phyloP scores from a whole-genome alignment of 352 stramenopile species.

The Discostella stelligera region DNA sequence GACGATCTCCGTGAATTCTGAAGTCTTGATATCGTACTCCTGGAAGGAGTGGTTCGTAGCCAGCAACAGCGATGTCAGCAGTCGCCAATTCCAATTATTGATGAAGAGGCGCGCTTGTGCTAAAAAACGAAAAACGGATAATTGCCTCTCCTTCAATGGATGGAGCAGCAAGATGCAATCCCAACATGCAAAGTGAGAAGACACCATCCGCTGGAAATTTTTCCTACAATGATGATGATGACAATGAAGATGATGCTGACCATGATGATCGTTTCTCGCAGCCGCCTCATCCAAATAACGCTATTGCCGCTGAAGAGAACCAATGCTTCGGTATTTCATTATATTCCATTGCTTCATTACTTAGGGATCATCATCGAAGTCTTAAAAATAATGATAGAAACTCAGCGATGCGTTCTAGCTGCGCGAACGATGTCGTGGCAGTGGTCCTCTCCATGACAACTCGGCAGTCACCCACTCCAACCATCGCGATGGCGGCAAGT shows the following conservation, averaged over 20 bases:
- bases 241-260: neutral
- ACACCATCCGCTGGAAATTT: neutral
- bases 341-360: neutral
- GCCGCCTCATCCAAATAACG: neutral
- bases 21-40: neutral
- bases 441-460: constrained; percentile 10
- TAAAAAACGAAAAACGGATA: neutral
- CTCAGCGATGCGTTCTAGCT: neutral
- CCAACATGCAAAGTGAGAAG: neutral
- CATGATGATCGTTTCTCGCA: constrained; percentile 18
- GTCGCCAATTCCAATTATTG: neutral
- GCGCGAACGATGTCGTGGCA: constrained; percentile 9
- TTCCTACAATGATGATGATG: neutral
- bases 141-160: neutral
- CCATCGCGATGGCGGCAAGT: neutral
- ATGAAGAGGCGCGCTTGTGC: too few relatives aligned
- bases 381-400: neutral
- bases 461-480: neutral
- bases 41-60: too few relatives aligned
- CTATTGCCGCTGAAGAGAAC: neutral
- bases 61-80: neutral
- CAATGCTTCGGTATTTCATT: neutral
- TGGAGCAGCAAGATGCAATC: neutral
- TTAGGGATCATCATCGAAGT: neutral
- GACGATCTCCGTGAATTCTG: constrained; percentile 2